A percentile compares a stretch with the other conserved stretches of the same genome.
These are phyloP conservation scores for Pythium utonaiense DNA, from an alignment of 352 stramenopile genomes.

Conservation along the genomic window DNA sequence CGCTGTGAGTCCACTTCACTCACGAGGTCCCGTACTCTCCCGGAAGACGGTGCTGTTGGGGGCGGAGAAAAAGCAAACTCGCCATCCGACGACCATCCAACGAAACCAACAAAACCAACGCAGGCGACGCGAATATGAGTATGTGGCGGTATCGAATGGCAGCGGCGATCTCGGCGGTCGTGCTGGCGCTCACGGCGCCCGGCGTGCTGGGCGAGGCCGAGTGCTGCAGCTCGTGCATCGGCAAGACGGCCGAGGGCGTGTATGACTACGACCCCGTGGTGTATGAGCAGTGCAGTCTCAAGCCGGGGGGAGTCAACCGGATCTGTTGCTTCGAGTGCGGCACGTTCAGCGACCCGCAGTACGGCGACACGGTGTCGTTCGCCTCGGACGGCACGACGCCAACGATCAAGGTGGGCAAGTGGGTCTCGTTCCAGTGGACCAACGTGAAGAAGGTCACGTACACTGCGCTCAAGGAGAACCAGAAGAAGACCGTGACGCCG, in stretches of 20 bases:
- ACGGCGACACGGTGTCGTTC: conserved; percentile 17
- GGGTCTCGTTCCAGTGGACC: conserved; percentile 50
- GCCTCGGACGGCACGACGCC: conserved; percentile 23
- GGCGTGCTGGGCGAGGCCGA: conserved; percentile 3
- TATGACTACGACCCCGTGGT: conserved; percentile 25
- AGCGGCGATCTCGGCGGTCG: neutral
- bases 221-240: conserved; percentile 27
- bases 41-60: neutral
- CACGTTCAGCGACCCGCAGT: conserved; percentile 18
- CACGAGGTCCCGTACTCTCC: neutral
- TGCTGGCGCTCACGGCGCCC: neutral
- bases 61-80: neutral
- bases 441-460: conserved; percentile 59
- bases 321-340: conserved; percentile 28
- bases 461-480: conserved; percentile 45
- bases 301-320: neutral
- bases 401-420: conserved; percentile 27
- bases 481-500: conserved; percentile 66
- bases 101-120: neutral
- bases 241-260: conserved; percentile 11
- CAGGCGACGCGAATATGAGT: conserved; percentile 1
- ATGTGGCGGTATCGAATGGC: conserved; percentile 6
- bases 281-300: conserved; percentile 17
- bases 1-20: no score
- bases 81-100: no score